Conservation (phyloP, 371 early-diverging fungal genomes). For the Mucor velutinosus region DNA sequence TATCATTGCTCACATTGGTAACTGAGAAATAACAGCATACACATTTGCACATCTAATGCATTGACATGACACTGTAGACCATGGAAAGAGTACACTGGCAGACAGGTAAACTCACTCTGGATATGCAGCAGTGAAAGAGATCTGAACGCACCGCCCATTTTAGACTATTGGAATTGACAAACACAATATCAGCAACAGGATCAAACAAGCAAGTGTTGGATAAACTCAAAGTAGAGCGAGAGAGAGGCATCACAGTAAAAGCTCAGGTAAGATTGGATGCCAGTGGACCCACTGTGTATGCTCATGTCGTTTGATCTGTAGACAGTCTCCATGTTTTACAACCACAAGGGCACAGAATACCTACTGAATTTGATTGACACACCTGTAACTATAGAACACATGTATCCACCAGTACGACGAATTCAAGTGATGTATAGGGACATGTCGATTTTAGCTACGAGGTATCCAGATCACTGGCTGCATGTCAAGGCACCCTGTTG, state of each 20-base stretch:
- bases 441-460: conserved; percentile 89
- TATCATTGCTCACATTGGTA: conserved; percentile 96
- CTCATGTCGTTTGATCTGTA: conserved; percentile 24
- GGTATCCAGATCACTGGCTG: conserved; percentile 89
- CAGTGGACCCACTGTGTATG: background rate
- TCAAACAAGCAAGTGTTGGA: conserved; percentile 92
- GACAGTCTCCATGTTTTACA: conserved; percentile 89
- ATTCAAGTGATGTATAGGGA: conserved; percentile 40
- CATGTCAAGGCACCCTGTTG: conserved; percentile 90
- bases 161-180: conserved; percentile 79
- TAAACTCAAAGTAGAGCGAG: conserved; percentile 93
- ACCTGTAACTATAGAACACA: conserved; percentile 55
- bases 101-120: conserved; percentile 60
- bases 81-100: conserved; percentile 95
- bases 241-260: conserved; percentile 97
- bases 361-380: conserved; percentile 90
- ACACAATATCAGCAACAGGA: conserved; percentile 70
- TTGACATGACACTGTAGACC: conserved; percentile 51
- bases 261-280: conserved; percentile 70
- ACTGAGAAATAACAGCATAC: background rate
- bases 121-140: background rate
- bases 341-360: conserved; percentile 72
- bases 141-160: background rate
- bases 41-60: background rate
- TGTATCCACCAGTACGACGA: background rate